Evolutionary conservation across 768 basidiomycete species (phyloP), one percentile per base, ranked within the genome.

Genomic region (Glaciozyma martinii): DNA sequence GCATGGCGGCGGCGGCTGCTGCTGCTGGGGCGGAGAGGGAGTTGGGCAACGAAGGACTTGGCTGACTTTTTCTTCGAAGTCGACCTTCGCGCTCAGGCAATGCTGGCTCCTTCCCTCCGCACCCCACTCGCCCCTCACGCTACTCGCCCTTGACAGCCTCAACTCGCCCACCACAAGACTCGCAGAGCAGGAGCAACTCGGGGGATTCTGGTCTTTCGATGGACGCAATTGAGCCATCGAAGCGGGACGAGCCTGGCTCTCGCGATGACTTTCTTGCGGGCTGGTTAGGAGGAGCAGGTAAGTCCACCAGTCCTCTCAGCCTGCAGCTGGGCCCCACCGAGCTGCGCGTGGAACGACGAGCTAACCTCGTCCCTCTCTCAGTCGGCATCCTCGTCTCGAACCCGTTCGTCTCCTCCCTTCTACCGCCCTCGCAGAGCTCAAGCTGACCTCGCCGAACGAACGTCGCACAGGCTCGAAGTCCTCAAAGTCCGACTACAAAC

Each of bases 401-500:
- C 58, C 68, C 68, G 18, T 70, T 63, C 59, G 68, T 33, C 33
- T 60, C 52, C 37, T 25, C 27, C 25, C 40, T 19, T 32, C 32
- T 37, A 40, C 42, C 8, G n/a, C 32, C 42, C 33, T 15, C 10
- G 27, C 18, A 32, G 53, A 8, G 42, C 43, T 5, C 43, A 6
- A 2, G 5, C n/a, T 5, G 25, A 21, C 25, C 49, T 21, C 25
- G 4, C 2, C 13, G 8, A 19, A 6, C 1, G 4, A 12, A 23
- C n/a, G n/a, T n/a, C n/a, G n/a, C n/a, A 27, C 32, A 33, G 21
- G 0, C 23, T 56, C 19, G 12, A 37, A 25, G 68, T 70, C 9
- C 60, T 70, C 52, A 70, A 70, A 57, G 68, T 70, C 44, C 68
- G 68, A 10, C 56, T 70, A 1, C 68, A 70, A 46, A 70, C 68